Conservation (phyloP, 345 rosid genomes). For the Lagerstroemia speciosa region DNA sequence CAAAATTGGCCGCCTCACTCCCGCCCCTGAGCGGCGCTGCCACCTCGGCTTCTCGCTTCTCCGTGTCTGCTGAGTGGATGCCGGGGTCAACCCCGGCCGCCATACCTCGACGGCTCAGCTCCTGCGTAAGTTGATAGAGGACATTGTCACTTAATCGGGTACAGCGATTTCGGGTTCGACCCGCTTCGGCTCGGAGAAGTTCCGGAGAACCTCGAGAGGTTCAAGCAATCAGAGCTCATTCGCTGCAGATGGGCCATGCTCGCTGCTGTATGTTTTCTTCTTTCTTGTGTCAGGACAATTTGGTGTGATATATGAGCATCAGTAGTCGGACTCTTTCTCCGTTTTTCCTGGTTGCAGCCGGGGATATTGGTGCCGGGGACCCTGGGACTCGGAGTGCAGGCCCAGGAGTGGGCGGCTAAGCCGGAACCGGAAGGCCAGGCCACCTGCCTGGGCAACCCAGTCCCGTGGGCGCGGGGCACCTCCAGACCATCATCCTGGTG, state of each 20-base stretch:
- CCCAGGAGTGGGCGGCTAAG: constrained; percentile 94
- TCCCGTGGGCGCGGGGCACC: constrained; percentile 99
- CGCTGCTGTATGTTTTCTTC: constrained; percentile 65
- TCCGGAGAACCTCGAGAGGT: constrained; percentile 94
- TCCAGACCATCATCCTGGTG: constrained; percentile 69
- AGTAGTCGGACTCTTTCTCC: too few relatives aligned
- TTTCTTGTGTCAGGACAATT: neutral
- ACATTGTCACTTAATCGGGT: too few relatives aligned
- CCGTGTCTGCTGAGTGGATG: constrained; percentile 94
- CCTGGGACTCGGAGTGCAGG: constrained; percentile 88
- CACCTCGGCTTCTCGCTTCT: constrained; percentile 29
- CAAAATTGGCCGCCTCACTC: constrained; percentile 39
- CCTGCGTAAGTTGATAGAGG: constrained; percentile 48
- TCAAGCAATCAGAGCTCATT: constrained; percentile 86
- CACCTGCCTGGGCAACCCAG: constrained; percentile 85
- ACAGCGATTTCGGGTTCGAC: constrained; percentile 96
- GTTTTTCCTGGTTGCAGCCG: constrained; percentile 36
- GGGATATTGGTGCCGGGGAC: constrained; percentile 91
- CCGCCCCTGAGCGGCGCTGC: constrained; percentile 29
- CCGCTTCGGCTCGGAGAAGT: constrained; percentile 89
- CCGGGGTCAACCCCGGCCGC: constrained; percentile 93
- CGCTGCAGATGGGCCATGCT: constrained; percentile 99
- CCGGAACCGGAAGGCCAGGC: constrained; percentile 99
- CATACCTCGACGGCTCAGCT: constrained; percentile 92
- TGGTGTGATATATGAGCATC: too few relatives aligned